A percentile compares a stretch with the other conserved stretches of the same genome.
Evolutionary conservation across 495 filamentous ascomycete species (phyloP).

Genomic region (Daldinia caldariorum): DNA sequence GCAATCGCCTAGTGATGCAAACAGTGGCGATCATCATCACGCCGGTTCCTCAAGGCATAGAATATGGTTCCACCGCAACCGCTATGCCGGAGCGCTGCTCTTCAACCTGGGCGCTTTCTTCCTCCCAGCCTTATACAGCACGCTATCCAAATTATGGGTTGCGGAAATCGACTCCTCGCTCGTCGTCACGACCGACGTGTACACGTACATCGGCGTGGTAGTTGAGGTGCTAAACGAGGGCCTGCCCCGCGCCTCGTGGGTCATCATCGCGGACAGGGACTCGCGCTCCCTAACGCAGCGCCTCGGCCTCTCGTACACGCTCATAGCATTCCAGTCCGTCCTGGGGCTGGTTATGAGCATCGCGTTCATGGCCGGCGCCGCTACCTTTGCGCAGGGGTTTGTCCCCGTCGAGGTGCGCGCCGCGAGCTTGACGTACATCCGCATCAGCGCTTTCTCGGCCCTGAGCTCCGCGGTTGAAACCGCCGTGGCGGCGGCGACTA

Average conservation of each 20-base stretch:
- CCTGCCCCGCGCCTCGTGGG: conserved; percentile 73
- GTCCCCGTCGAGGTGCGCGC: conserved; percentile 68
- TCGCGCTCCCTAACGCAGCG: conserved; percentile 63
- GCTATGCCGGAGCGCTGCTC: conserved; percentile 66
- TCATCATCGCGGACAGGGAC: conserved; percentile 73
- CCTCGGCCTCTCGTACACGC: conserved; percentile 68
- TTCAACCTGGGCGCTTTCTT: conserved; percentile 73
- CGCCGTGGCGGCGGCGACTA: conserved; percentile 68
- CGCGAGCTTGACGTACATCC: conserved; percentile 70
- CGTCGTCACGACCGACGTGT: conserved; percentile 73
- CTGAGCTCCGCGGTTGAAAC: conserved; percentile 71
- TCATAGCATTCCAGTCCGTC: conserved; percentile 67
- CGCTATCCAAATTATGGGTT: conserved; percentile 78
- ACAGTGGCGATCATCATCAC: conserved; percentile 1
- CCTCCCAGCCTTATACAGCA: conserved; percentile 74
- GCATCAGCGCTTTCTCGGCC: conserved; percentile 69
- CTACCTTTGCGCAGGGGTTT: conserved; percentile 67
- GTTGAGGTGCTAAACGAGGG: conserved; percentile 79
- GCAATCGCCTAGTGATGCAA: neutral
- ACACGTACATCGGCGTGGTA: conserved; percentile 68
- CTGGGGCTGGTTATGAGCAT: conserved; percentile 70
- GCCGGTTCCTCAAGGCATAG: neutral
- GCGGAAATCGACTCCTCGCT: conserved; percentile 71
- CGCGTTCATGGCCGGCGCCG: conserved; percentile 65
- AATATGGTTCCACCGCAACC: conserved; percentile 27